Percentiles rank a stretch among this genome's conserved stretches.
phyloP scores from a whole-genome alignment of 2,329 filamentous ascomycete genomes.

The Bipolaris oryzae region DNA sequence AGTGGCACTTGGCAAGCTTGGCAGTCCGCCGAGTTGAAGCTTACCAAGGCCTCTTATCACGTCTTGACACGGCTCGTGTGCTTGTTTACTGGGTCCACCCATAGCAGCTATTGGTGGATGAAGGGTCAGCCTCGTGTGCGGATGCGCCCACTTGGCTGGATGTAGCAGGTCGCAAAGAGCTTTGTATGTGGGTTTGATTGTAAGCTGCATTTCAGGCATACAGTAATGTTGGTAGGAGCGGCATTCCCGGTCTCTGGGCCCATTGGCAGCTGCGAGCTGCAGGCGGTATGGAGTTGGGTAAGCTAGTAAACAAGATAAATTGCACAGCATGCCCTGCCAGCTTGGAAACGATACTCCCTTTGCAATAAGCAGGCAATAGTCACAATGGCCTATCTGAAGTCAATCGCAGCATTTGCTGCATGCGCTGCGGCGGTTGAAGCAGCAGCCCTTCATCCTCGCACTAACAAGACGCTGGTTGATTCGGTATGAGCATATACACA shows the following conservation, averaged over 20 bases:
- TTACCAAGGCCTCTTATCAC: conserved; percentile 36
- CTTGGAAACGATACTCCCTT: conserved; percentile 3
- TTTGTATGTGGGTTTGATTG: conserved; percentile 12
- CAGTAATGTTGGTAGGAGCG: conserved; percentile 16
- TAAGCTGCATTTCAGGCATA: conserved; percentile 18
- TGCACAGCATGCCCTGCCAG: conserved; percentile 2
- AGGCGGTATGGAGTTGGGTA: conserved; percentile 1
- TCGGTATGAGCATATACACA: conserved; percentile 23
- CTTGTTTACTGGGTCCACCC: conserved; percentile 16
- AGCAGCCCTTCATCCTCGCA: conserved; percentile 30
- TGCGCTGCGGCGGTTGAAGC: conserved; percentile 28
- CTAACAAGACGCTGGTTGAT: conserved; percentile 32
- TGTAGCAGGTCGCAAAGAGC: conserved; percentile 27
- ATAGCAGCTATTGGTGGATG: conserved; percentile 20
- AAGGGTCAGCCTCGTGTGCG: conserved; percentile 13
- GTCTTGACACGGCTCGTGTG: conserved; percentile 30
- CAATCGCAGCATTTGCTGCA: conserved; percentile 31
- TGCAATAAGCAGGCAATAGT: not conserved
- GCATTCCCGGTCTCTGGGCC: conserved; percentile 19
- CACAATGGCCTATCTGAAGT: conserved; percentile 28
- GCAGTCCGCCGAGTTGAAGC: conserved; percentile 17
- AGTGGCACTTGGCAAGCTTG: conserved; percentile 22
- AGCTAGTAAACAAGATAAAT: conserved; percentile 21
- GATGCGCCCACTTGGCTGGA: conserved; percentile 16
- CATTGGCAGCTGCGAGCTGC: not conserved